Evolutionary conservation across 345 rosid genomes (phyloP).

Genomic region (Gossypium stocksii): DNA sequence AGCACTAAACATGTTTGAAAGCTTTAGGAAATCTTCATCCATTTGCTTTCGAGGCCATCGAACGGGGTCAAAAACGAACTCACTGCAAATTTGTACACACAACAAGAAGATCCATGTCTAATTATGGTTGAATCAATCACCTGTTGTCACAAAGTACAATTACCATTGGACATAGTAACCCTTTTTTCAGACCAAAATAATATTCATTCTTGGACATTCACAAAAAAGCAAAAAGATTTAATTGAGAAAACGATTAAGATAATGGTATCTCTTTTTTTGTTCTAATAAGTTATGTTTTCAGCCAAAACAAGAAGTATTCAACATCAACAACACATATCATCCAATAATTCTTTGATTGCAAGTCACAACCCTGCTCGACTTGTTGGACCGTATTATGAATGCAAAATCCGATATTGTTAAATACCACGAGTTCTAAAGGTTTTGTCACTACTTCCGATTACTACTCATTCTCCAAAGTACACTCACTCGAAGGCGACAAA

Average conservation of each 20-base stretch:
- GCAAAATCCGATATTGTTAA: too few relatives aligned
- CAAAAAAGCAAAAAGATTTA: not conserved
- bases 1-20: slow-evolving; percentile 56
- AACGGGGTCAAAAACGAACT: slow-evolving; percentile 65
- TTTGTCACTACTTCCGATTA: too few relatives aligned
- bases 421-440: too few relatives aligned
- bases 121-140: not conserved
- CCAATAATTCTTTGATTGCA: not conserved
- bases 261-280: not conserved
- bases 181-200: not conserved
- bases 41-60: slow-evolving; percentile 81
- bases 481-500: too few relatives aligned
- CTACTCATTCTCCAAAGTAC: too few relatives aligned
- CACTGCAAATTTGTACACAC: slow-evolving; percentile 34
- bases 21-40: slow-evolving; percentile 61
- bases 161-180: not conserved
- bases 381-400: too few relatives aligned
- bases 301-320: not conserved
- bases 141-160: slow-evolving; percentile 12
- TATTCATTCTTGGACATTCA: not conserved
- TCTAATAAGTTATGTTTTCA: not conserved
- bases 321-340: not conserved
- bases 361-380: too few relatives aligned
- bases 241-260: not conserved
- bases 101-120: slow-evolving; percentile 5